Base-by-base conservation (phyloP, 768 basidiomycete genomes). In the Boletus tomentosulus region DNA sequence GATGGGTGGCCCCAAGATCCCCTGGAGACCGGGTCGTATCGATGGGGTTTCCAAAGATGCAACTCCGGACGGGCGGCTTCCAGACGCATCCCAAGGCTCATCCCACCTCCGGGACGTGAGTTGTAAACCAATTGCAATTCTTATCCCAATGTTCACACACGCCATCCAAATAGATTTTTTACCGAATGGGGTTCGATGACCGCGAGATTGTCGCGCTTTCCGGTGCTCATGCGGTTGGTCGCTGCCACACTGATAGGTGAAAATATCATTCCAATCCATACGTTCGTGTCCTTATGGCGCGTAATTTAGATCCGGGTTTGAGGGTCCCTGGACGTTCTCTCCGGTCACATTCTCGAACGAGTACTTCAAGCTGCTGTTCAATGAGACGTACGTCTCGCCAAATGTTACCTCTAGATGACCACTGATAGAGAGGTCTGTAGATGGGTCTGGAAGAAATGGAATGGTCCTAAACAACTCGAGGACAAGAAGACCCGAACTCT, bases 401-500 rank as follows among this genome's bases (percentile, higher is more conserved):
- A 0, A 1, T 24, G 5, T 51, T 9, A 1, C 44, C 2, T 10
- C 27, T 49, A 3, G 9, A 4, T 46, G 31, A 19, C 4, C 25
- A n/a, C 48, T 61, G 24, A 64, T 10, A n/a, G n/a, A 34, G 10
- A 27, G 15, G 22, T n/a, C 16, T 47, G 19, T 45, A 83, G 81
- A 54, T 92, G 90, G 89, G 78, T 84, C n/a, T 96, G 94, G 94
- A 88, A 81, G 74, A 96, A 94, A 73, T 98, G 96, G 93, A 74
- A 75, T 57, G 95, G 92, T 49, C 92, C 94, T 22, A 93, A 92
- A 76, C 95, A 97, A 74, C 85, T 87, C 53, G 85, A 89, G 72
- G 96, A 98, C 75, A 94, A 92, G 82, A 84, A 82, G 73, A 94
- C 93, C 39, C 81, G 81, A 62, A 71, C 83, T 25, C 76, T 98